A percentile compares a stretch with the other conserved stretches of the same genome.
These are phyloP conservation scores for Stylonectria norvegica DNA, from an alignment of 2,329 filamentous ascomycete genomes.

Conservation along the genomic window DNA sequence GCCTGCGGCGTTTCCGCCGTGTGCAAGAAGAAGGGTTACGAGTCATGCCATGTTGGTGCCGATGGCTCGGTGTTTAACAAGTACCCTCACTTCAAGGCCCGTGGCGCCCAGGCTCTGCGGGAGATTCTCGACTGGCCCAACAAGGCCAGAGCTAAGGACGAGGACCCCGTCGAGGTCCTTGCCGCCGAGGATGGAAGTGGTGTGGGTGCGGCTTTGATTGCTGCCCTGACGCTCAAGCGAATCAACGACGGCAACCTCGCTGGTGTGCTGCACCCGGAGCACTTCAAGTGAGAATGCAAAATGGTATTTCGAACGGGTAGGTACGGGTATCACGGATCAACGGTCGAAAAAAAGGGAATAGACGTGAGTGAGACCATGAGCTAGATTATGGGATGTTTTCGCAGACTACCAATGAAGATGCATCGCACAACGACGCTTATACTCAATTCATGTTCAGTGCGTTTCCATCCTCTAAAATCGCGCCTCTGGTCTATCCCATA, in stretches of 20 bases:
- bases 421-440: too few species aligned
- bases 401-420: too few species aligned
- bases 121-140: constrained; percentile 94
- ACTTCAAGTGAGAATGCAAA: constrained; percentile 42
- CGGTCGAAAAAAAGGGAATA: constrained; percentile 21
- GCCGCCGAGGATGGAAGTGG: constrained; percentile 93
- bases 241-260: constrained; percentile 61
- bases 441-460: too few species aligned
- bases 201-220: constrained; percentile 95
- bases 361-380: constrained; percentile 17
- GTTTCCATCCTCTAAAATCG: too few species aligned
- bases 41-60: constrained; percentile 87
- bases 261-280: constrained; percentile 63
- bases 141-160: constrained; percentile 64
- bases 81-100: constrained; percentile 95
- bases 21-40: constrained; percentile 90
- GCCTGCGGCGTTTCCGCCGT: constrained; percentile 95
- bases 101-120: constrained; percentile 81
- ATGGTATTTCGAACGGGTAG: constrained; percentile 6
- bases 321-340: constrained; percentile 15
- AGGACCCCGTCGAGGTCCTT: constrained; percentile 83
- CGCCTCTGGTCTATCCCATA: constrained; percentile 62
- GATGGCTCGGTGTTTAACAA: constrained; percentile 99
- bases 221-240: constrained; percentile 64
- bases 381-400: constrained; percentile 13